Percentiles rank a stretch among this genome's conserved stretches.
These are phyloP conservation scores for Crucibulum laeve DNA, from an alignment of 768 basidiomycete genomes.

Conservation along the genomic window DNA sequence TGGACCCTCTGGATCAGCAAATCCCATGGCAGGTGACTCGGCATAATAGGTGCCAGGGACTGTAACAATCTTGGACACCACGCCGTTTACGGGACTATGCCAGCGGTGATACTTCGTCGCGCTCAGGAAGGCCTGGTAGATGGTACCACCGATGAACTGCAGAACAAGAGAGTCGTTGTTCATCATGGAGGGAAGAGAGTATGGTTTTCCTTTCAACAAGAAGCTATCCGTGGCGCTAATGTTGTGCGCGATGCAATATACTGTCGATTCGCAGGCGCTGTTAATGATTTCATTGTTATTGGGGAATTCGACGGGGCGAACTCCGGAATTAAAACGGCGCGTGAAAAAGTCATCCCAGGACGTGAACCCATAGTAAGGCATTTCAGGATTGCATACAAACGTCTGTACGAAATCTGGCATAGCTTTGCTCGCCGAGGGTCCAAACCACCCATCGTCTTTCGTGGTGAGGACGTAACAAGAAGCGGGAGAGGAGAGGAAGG, in stretches of 20 bases:
- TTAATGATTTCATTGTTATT: neutral
- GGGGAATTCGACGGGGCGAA: neutral
- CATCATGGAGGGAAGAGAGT: slow-evolving; percentile 52
- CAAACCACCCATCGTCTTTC: slow-evolving; percentile 39
- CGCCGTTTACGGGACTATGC: slow-evolving; percentile 48
- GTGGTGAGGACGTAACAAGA: slow-evolving; percentile 34
- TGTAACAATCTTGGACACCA: slow-evolving; percentile 28
- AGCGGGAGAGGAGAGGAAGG: slow-evolving; percentile 35
- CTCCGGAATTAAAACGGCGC: neutral
- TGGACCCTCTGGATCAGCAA: slow-evolving; percentile 6
- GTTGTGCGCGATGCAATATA: slow-evolving; percentile 7
- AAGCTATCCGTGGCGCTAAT: slow-evolving; percentile 38
- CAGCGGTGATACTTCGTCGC: slow-evolving; percentile 54
- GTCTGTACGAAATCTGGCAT: slow-evolving; percentile 26
- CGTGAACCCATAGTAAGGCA: neutral
- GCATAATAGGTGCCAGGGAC: slow-evolving; percentile 49
- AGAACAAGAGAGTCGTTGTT: slow-evolving; percentile 27
- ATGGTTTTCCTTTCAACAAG: slow-evolving; percentile 55
- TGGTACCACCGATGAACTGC: slow-evolving; percentile 41
- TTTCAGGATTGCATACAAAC: slow-evolving; percentile 25
- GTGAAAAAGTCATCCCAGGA: neutral
- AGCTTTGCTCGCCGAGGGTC: slow-evolving; percentile 21
- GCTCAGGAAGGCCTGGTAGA: slow-evolving; percentile 51
- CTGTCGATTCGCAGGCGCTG: too few species aligned
- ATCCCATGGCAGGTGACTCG: slow-evolving; percentile 7